A percentile compares a stretch with the other conserved stretches of the same genome.
These are phyloP conservation scores for Arachis stenosperma DNA, from an alignment of 306 rosid species.

Conservation along the genomic window DNA sequence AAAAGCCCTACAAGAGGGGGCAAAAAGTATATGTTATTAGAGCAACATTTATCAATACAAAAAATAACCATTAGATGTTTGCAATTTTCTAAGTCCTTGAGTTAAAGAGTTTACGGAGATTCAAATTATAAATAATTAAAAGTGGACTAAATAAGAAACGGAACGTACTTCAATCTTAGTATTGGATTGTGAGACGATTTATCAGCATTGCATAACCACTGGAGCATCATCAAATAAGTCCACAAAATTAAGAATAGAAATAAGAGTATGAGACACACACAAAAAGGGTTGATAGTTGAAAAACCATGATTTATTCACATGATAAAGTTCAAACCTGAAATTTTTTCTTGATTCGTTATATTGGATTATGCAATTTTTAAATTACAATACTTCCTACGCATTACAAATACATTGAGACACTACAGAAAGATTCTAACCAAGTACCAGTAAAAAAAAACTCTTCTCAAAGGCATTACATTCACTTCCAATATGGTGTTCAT, in stretches of 20 bases:
- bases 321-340: background rate
- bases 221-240: constrained; percentile 41
- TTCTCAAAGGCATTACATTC: background rate
- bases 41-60: constrained; percentile 2
- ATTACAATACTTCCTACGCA: background rate
- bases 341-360: background rate
- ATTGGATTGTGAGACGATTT: constrained; percentile 84
- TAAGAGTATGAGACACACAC: constrained; percentile 21
- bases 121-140: background rate
- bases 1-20: constrained; percentile 67
- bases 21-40: background rate
- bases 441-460: background rate
- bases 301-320: constrained; percentile 9
- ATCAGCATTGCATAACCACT: constrained; percentile 99
- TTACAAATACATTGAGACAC: background rate
- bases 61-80: background rate
- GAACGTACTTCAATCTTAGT: constrained; percentile 83
- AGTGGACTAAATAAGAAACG: constrained; percentile 17
- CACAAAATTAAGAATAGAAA: constrained; percentile 24
- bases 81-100: background rate
- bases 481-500: background rate
- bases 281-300: background rate
- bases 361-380: background rate
- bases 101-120: constrained; percentile 13
- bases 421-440: background rate